A percentile compares a stretch with the other conserved stretches of the same genome.
Conservation (phyloP, 331 rosid species). For the Acacia pycnantha region DNA sequence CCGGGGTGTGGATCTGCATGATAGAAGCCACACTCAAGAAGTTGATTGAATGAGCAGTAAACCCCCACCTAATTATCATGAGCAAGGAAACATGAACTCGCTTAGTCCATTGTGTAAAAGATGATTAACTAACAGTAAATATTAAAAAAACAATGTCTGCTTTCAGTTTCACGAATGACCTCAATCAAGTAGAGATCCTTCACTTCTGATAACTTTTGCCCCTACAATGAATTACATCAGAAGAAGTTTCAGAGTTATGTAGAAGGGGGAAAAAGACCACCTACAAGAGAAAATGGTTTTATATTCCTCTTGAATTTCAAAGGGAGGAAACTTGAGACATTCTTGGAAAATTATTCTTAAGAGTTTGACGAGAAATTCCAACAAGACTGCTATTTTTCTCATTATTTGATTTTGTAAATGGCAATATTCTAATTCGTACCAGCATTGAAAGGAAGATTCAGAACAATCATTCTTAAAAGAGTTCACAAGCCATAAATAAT, state of each 20-base stretch:
- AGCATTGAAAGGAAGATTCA: slow-evolving; percentile 19
- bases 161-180: slow-evolving; percentile 50
- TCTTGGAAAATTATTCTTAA: slow-evolving; percentile 2
- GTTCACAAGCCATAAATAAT: neutral
- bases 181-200: slow-evolving; percentile 90
- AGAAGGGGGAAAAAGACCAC: neutral
- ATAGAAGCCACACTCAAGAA: slow-evolving; percentile 94
- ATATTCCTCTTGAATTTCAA: slow-evolving; percentile 3
- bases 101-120: slow-evolving; percentile 28
- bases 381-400: slow-evolving; percentile 18
- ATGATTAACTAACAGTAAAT: slow-evolving; percentile 14
- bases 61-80: slow-evolving; percentile 79
- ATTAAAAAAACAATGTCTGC: slow-evolving; percentile 24
- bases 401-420: slow-evolving; percentile 4
- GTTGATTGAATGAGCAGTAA: slow-evolving; percentile 96
- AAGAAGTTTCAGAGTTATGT: slow-evolving; percentile 5
- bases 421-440: slow-evolving; percentile 11
- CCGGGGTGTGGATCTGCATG: slow-evolving; percentile 99
- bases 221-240: slow-evolving; percentile 49
- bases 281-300: slow-evolving; percentile 18
- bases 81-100: slow-evolving; percentile 37
- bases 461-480: neutral
- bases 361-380: slow-evolving; percentile 18
- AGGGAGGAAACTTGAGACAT: neutral
- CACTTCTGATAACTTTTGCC: slow-evolving; percentile 79